Percentiles rank a stretch among this genome's conserved stretches.
phyloP scores from a whole-genome alignment of 805 yeast genomes.

The Saturnispora galanensis region DNA sequence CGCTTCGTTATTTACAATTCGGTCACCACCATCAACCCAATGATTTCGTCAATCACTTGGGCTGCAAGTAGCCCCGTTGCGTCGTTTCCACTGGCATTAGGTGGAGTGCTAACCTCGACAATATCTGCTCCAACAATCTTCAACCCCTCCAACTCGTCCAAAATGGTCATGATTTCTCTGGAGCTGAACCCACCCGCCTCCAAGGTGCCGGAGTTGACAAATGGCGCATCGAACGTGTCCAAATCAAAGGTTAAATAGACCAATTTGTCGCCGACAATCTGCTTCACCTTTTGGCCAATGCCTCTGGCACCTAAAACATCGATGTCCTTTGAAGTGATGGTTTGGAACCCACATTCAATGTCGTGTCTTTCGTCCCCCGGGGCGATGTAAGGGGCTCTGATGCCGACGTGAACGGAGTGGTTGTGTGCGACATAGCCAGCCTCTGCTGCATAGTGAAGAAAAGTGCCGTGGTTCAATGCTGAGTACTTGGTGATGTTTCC shows the following conservation, averaged over 20 bases:
- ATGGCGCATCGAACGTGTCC: slow-evolving; percentile 63
- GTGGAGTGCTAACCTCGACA: slow-evolving; percentile 59
- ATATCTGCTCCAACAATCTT: slow-evolving; percentile 66
- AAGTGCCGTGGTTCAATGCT: slow-evolving; percentile 54
- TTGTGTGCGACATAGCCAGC: slow-evolving; percentile 44
- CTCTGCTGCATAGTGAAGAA: slow-evolving; percentile 60
- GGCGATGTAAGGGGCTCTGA: slow-evolving; percentile 49
- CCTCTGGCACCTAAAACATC: slow-evolving; percentile 31
- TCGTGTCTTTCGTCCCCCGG: slow-evolving; percentile 34
- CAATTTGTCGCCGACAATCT: slow-evolving; percentile 30
- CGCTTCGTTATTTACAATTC: slow-evolving; percentile 10
- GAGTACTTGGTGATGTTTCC: slow-evolving; percentile 54
- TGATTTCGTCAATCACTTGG: slow-evolving; percentile 44
- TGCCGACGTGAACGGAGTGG: slow-evolving; percentile 51
- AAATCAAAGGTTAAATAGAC: slow-evolving; percentile 41
- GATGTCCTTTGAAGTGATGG: slow-evolving; percentile 37
- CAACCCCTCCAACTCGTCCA: slow-evolving; percentile 52
- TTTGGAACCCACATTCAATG: slow-evolving; percentile 37
- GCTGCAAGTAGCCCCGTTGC: slow-evolving; percentile 58
- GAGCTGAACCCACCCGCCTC: slow-evolving; percentile 69
- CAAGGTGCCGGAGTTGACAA: slow-evolving; percentile 75
- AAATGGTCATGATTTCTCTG: slow-evolving; percentile 49
- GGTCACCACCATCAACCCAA: slow-evolving; percentile 36
- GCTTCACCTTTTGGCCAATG: slow-evolving; percentile 29
- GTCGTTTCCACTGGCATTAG: slow-evolving; percentile 51